Conservation (phyloP, 331 rosid species). For the Saraca asoca region DNA sequence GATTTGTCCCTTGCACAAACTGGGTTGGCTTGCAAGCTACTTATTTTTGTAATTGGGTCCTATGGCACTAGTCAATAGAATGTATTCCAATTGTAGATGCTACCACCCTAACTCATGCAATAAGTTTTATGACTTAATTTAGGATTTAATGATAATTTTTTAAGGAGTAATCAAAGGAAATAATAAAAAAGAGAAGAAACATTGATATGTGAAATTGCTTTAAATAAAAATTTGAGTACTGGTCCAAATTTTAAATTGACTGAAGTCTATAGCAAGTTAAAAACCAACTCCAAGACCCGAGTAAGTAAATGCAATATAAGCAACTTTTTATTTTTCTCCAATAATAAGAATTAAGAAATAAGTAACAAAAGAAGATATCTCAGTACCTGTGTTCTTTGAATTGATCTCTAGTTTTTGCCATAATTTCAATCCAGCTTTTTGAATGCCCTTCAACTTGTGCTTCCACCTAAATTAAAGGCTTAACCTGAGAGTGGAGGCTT, state of each 20-base stretch:
- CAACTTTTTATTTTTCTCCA: conserved; percentile 29
- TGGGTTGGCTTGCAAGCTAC: too few species aligned
- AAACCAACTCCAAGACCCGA: conserved; percentile 18
- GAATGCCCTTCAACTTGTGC: conserved; percentile 96
- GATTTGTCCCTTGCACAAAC: too few species aligned
- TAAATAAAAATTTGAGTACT: conserved; percentile 38
- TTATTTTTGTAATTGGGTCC: too few species aligned
- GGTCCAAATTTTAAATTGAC: background rate
- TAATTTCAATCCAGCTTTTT: conserved; percentile 89
- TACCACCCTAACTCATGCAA: too few species aligned
- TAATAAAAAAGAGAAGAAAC: too few species aligned
- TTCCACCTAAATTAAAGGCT: conserved; percentile 96
- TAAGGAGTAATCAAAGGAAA: too few species aligned
- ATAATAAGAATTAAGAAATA: background rate
- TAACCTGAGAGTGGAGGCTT: conserved; percentile 59
- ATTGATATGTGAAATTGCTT: too few species aligned
- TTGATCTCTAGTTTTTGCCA: conserved; percentile 94
- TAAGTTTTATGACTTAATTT: too few species aligned
- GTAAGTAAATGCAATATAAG: conserved; percentile 29
- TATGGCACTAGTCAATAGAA: too few species aligned
- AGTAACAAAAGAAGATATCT: conserved; percentile 3
- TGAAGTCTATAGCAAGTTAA: too few species aligned
- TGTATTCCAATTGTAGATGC: too few species aligned
- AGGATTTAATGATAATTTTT: too few species aligned
- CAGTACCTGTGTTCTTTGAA: conserved; percentile 95